A percentile compares a stretch with the other conserved stretches of the same genome.
These are phyloP conservation scores for Rhododendron williamsianum DNA, from an alignment of 148 eudicot species.

Conservation along the genomic window DNA sequence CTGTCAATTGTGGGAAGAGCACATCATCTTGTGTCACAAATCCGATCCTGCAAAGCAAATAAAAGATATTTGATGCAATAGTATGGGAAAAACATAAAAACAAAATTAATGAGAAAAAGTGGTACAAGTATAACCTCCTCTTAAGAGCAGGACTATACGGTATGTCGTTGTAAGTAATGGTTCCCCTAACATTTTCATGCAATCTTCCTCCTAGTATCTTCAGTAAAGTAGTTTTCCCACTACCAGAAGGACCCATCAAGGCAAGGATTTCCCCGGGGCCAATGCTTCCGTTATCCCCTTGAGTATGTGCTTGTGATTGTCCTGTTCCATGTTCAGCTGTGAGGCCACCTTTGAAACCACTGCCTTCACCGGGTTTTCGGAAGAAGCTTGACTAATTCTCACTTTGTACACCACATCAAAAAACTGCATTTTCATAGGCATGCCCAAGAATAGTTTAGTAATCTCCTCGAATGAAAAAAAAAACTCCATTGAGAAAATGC, in stretches of 20 bases:
- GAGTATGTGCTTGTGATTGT: constrained; percentile 65
- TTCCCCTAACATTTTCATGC: constrained; percentile 69
- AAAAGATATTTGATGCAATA: background rate
- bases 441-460: background rate
- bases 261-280: constrained; percentile 89
- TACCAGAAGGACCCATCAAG: constrained; percentile 99
- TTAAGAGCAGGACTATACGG: constrained; percentile 79
- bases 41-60: constrained; percentile 56
- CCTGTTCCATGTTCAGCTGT: constrained; percentile 44
- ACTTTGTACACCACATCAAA: constrained; percentile 78
- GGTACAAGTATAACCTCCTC: constrained; percentile 46
- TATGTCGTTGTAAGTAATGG: constrained; percentile 67
- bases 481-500: background rate
- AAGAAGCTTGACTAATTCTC: constrained; percentile 28
- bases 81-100: background rate
- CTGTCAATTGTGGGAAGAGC: constrained; percentile 79
- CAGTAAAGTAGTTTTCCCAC: constrained; percentile 90
- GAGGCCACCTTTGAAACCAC: constrained; percentile 61
- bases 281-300: constrained; percentile 92
- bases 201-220: constrained; percentile 78
- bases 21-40: constrained; percentile 97
- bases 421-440: constrained; percentile 43
- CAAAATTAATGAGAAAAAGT: background rate
- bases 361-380: constrained; percentile 49
- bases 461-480: background rate